These are phyloP conservation scores for Globisporangium viniferum DNA, from an alignment of 352 stramenopile genomes.

Conservation along the genomic window DNA sequence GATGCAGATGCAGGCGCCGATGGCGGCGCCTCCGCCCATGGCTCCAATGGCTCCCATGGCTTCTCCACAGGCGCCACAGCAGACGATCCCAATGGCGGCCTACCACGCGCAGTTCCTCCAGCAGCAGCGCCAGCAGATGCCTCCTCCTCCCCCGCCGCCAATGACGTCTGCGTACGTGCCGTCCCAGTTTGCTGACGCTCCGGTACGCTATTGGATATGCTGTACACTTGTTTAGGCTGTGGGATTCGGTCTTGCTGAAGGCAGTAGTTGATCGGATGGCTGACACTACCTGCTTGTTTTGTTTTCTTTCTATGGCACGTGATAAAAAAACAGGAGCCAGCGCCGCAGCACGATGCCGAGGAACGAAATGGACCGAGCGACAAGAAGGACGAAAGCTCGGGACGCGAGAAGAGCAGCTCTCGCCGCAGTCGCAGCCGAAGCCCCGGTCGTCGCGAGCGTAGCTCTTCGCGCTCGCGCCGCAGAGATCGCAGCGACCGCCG, in stretches of 20 bases:
- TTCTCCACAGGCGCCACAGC: conserved; percentile 9
- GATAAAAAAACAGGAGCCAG: background rate
- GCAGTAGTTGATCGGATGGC: background rate
- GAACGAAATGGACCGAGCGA: conserved; percentile 12
- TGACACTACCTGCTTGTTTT: background rate
- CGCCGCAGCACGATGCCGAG: background rate
- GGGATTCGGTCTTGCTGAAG: background rate
- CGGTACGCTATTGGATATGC: conserved; percentile 25
- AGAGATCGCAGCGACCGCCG: conserved; percentile 23
- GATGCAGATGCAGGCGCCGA: conserved; percentile 10
- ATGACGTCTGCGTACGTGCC: conserved; percentile 10
- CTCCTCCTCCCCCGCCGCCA: conserved; percentile 10
- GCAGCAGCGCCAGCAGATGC: conserved; percentile 7
- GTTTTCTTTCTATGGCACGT: background rate
- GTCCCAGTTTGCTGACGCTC: conserved; percentile 64
- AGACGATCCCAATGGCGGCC: conserved; percentile 11
- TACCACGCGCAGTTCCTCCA: conserved; percentile 12
- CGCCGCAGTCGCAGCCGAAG: conserved; percentile 15
- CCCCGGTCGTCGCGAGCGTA: conserved; percentile 25
- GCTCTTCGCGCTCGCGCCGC: conserved; percentile 38
- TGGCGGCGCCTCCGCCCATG: background rate
- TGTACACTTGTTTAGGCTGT: background rate
- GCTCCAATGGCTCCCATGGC: background rate
- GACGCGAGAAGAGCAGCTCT: conserved; percentile 15
- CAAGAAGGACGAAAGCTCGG: conserved; percentile 11